Percentiles rank a stretch among this genome's conserved stretches.
phyloP scores from a whole-genome alignment of 2,329 filamentous ascomycete species.

The Penicillium sp. region DNA sequence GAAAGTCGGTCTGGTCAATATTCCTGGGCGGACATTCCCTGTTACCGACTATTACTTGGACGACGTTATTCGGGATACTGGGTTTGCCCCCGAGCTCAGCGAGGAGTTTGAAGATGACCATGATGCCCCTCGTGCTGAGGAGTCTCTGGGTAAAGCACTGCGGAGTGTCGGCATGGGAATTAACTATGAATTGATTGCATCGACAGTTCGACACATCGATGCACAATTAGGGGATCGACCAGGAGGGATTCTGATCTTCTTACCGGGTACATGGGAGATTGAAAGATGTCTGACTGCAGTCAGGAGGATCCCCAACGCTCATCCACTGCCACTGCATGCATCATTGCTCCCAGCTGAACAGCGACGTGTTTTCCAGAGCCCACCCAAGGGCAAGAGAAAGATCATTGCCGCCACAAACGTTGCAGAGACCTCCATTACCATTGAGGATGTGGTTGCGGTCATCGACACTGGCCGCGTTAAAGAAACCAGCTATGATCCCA shows the following conservation, averaged over 20 bases:
- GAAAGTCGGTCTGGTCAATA: conserved; percentile 75
- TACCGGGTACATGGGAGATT: conserved; percentile 90
- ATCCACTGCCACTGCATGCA: conserved; percentile 85
- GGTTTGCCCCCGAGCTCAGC: conserved; percentile 53
- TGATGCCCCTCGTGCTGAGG: conserved; percentile 43
- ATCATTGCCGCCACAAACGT: conserved; percentile 95
- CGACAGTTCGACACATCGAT: conserved; percentile 78
- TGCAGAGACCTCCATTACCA: conserved; percentile 96
- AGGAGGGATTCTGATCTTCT: conserved; percentile 90
- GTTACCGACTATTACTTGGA: conserved; percentile 88
- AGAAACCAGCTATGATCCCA: conserved; percentile 87
- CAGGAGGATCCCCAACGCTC: conserved; percentile 59
- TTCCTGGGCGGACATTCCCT: conserved; percentile 81
- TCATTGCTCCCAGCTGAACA: conserved; percentile 87
- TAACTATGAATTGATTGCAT: conserved; percentile 81
- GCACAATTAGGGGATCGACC: conserved; percentile 65
- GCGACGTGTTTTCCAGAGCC: conserved; percentile 71
- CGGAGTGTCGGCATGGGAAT: conserved; percentile 74
- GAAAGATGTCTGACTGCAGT: conserved; percentile 70
- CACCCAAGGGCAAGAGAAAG: conserved; percentile 79
- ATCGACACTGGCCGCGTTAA: conserved; percentile 95
- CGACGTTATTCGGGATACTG: conserved; percentile 75
- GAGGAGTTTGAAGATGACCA: conserved; percentile 35
- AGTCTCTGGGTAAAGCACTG: conserved; percentile 63
- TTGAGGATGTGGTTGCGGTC: conserved; percentile 93